A percentile compares a stretch with the other conserved stretches of the same genome.
Evolutionary conservation across 805 yeast species (phyloP).

Genomic region (Vanderwaltozyma verrucispora): DNA sequence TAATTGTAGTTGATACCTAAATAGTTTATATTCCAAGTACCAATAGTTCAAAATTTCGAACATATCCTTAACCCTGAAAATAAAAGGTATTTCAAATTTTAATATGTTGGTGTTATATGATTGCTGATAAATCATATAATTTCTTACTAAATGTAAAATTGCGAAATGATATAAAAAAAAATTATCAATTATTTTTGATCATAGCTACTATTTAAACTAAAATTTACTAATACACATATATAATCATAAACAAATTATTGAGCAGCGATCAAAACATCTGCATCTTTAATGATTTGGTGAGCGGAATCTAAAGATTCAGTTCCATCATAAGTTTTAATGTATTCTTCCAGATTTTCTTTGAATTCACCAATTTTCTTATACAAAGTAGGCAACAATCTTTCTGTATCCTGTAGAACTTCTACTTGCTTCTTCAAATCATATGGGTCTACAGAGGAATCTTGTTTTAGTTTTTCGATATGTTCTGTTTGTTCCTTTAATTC

Average conservation of each 20-base stretch:
- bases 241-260: conserved; percentile 1
- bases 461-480: conserved; percentile 38
- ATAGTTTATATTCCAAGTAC: no score
- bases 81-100: no score
- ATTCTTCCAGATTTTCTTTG: conserved; percentile 31
- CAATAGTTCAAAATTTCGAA: no score
- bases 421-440: conserved; percentile 52
- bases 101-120: no score
- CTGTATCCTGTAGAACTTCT: conserved; percentile 45
- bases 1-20: no score
- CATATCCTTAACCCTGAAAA: no score
- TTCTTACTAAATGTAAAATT: no score
- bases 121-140: no score
- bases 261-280: conserved; percentile 16
- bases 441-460: conserved; percentile 39
- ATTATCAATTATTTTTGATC: no score
- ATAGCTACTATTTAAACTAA: no score
- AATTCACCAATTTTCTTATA: conserved; percentile 34
- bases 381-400: conserved; percentile 40
- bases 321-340: conserved; percentile 30
- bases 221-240: no score
- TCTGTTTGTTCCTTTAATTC: conserved; percentile 48
- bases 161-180: no score
- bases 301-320: conserved; percentile 26
- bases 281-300: conserved; percentile 16